Percentiles rank a stretch among this genome's conserved stretches.
These are phyloP conservation scores for Metarhizium guizhouense DNA, from an alignment of 2,329 filamentous ascomycete genomes.

Conservation along the genomic window DNA sequence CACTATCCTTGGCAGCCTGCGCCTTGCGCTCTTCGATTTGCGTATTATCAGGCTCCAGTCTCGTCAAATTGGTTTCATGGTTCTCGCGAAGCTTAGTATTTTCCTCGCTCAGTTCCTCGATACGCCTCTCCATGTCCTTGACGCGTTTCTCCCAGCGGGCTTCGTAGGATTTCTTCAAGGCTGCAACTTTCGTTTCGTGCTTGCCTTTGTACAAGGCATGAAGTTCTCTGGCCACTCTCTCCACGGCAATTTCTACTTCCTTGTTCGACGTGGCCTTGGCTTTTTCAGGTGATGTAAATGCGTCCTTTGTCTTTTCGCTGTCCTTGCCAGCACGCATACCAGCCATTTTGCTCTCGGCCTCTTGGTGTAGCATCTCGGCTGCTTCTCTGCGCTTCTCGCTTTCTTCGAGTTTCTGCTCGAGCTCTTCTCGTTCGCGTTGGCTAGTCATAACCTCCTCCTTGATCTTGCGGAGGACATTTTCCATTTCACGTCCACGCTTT, in stretches of 20 bases:
- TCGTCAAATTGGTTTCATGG: slow-evolving; percentile 57
- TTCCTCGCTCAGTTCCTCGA: slow-evolving; percentile 61
- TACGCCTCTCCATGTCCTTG: slow-evolving; percentile 62
- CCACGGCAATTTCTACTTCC: slow-evolving; percentile 77
- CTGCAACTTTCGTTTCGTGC: slow-evolving; percentile 91
- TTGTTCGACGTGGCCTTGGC: slow-evolving; percentile 26
- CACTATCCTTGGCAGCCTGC: slow-evolving; percentile 55
- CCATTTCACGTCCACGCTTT: slow-evolving; percentile 76
- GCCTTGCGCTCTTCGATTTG: slow-evolving; percentile 41
- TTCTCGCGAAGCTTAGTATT: slow-evolving; percentile 64
- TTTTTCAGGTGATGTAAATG: slow-evolving; percentile 28
- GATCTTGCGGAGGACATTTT: slow-evolving; percentile 68
- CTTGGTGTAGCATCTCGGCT: slow-evolving; percentile 66
- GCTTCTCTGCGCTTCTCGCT: slow-evolving; percentile 65
- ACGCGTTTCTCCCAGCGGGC: slow-evolving; percentile 83
- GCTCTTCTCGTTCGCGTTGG: slow-evolving; percentile 72
- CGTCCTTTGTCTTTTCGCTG: slow-evolving; percentile 19
- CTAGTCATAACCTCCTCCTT: slow-evolving; percentile 71
- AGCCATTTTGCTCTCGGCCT: slow-evolving; percentile 67
- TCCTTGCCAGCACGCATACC: slow-evolving; percentile 58
- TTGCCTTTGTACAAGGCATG: slow-evolving; percentile 94
- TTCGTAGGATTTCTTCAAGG: slow-evolving; percentile 79
- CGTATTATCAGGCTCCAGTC: slow-evolving; percentile 38
- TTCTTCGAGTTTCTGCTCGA: slow-evolving; percentile 68
- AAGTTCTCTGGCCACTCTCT: slow-evolving; percentile 88